Evolutionary conservation across 116 monocot species (phyloP), one percentile per base, ranked within the genome.

Genomic region (Posidonia oceanica): DNA sequence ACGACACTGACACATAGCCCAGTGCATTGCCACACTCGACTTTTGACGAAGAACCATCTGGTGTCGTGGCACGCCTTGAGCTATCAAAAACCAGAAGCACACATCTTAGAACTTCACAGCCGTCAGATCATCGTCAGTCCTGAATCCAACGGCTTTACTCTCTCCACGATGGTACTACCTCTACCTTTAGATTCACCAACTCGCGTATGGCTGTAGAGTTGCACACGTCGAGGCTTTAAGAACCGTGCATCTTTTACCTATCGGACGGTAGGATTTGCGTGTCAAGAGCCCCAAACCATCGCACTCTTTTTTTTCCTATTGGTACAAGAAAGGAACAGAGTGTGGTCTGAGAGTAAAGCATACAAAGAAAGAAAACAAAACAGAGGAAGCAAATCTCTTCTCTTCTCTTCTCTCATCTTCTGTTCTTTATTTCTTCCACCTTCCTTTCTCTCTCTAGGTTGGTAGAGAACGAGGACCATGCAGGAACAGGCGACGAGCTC

Each of bases 401-500:
- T 66, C 66, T 69, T 67, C 73, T 42, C 38, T 53, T 39, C 58
- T 39, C 21, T 56, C 39, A 13, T n/a, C 18, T 7, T 37, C 59
- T 42, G 10, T 63, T 7, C 2, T 7, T 54, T 54, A 3, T 56
- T 5, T 54, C 36, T 10, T 29, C 36, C 11, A 48, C 12, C 48
- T 48, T 10, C 11, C 48, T 48, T 48, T 48, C n/a, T 37, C 62
- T 21, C 63, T 11, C 5, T 17, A 18, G 44, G 29, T 3, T 23
- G 11, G 36, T 6, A 44, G 14, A 3, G 36, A 16, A 18, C 21
- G 20, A 63, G 21, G 39, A 54, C 0, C 16, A 85, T 85, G 87
- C 85, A 85, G 77, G 90, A 87, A 29, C 79, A 78, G 20, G 75
- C 79, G 39, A 79, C 80, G 39, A 85, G 80, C 68, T 88, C 91